Conservation (phyloP, 2,329 filamentous ascomycete species). For the Alternaria sp. region DNA sequence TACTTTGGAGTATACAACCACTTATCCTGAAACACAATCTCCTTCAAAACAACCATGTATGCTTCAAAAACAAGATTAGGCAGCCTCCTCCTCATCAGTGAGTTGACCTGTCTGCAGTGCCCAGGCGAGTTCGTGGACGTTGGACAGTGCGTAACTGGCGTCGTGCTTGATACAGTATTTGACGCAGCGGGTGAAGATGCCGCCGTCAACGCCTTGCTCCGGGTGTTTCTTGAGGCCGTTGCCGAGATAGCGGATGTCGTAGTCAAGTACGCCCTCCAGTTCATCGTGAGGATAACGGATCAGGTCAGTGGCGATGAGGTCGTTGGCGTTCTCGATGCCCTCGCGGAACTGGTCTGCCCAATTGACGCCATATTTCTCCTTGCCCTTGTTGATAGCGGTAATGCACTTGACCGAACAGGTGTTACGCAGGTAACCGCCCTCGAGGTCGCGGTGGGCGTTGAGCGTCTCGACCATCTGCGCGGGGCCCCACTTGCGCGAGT, state of each 20-base stretch:
- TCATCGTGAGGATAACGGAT: conserved; percentile 18
- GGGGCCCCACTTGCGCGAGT: conserved; percentile 34
- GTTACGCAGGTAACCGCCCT: conserved; percentile 37
- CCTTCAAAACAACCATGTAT: not conserved
- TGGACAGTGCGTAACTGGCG: conserved; percentile 15
- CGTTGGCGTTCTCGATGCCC: conserved; percentile 13
- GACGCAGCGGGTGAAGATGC: conserved; percentile 39
- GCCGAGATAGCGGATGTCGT: conserved; percentile 20
- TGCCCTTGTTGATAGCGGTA: conserved; percentile 28
- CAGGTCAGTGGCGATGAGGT: conserved; percentile 28
- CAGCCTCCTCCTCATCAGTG: not conserved
- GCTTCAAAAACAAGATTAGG: not conserved
- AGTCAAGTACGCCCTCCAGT: conserved; percentile 9
- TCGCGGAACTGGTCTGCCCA: conserved; percentile 19
- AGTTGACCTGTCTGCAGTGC: conserved; percentile 8
- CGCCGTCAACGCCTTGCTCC: conserved; percentile 6
- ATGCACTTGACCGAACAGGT: conserved; percentile 40
- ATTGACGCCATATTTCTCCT: conserved; percentile 12
- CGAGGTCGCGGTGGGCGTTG: conserved; percentile 31
- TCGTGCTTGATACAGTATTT: conserved; percentile 28
- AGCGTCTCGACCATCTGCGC: conserved; percentile 24
- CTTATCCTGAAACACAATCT: not conserved
- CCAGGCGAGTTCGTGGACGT: conserved; percentile 19
- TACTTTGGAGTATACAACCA: not conserved
- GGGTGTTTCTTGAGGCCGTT: conserved; percentile 29